phyloP scores from a whole-genome alignment of 257 asterid genomes.

The Fraxinus anomala region DNA sequence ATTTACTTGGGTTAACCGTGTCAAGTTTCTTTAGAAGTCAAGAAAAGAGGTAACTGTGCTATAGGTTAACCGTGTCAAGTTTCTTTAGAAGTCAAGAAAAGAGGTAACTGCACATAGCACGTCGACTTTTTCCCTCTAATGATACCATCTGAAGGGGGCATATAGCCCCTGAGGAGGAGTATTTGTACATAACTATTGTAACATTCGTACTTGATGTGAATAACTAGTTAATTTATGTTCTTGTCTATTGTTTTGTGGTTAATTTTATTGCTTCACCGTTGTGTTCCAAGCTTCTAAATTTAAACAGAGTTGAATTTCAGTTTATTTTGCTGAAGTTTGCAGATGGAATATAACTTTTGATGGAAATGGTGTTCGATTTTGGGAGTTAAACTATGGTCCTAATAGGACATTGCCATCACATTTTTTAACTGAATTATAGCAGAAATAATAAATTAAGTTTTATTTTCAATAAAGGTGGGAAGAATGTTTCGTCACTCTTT shows the following conservation, averaged over 20 bases:
- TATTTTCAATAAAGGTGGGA: too few species aligned
- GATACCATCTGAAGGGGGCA: too few species aligned
- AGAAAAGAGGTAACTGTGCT: neutral
- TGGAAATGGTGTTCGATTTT: neutral
- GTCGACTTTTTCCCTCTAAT: constrained; percentile 8
- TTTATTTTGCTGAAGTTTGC: neutral
- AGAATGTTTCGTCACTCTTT: too few species aligned
- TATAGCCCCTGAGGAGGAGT: neutral
- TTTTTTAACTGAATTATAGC: neutral
- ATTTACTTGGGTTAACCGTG: neutral
- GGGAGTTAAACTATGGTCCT: too few species aligned
- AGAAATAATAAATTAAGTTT: too few species aligned
- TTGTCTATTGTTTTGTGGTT: neutral
- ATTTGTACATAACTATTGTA: constrained; percentile 26
- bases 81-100: constrained; percentile 3
- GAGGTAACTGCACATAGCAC: constrained; percentile 9
- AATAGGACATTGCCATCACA: too few species aligned
- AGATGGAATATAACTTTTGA: neutral
- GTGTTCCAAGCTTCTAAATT: constrained; percentile 2
- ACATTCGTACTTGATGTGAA: constrained; percentile 28
- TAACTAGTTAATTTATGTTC: constrained; percentile 1
- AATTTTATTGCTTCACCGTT: neutral
- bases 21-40: constrained; percentile 5
- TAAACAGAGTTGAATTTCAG: neutral
- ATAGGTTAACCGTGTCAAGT: constrained; percentile 5